phyloP scores from a whole-genome alignment of 208 protist species.

The Leishmania braziliensis region DNA sequence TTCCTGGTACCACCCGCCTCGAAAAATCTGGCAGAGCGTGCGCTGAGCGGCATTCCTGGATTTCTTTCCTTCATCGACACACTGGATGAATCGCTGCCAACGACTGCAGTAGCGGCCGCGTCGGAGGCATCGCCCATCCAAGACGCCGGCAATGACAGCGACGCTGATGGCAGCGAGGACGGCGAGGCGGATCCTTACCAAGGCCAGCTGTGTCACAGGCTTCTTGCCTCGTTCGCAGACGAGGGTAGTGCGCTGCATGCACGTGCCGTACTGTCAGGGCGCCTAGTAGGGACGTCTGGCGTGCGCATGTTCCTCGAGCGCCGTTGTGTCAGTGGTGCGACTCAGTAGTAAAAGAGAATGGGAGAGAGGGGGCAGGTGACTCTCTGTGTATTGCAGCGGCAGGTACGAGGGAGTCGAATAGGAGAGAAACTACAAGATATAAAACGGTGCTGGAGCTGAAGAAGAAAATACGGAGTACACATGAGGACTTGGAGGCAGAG shows the following conservation, averaged over 20 bases:
- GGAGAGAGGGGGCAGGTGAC: not conserved
- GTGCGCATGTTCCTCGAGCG: slow-evolving; percentile 83
- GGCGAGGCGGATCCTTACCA: slow-evolving; percentile 9
- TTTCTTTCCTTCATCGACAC: slow-evolving; percentile 65
- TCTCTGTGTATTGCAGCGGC: not conserved
- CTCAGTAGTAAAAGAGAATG: not conserved
- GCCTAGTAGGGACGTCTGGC: slow-evolving; percentile 71
- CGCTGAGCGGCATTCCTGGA: slow-evolving; percentile 63
- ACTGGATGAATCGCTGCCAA: slow-evolving; percentile 23
- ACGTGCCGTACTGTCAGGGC: slow-evolving; percentile 78
- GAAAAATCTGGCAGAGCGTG: slow-evolving; percentile 49
- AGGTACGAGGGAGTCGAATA: not conserved
- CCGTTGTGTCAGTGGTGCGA: slow-evolving; percentile 18
- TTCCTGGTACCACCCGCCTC: slow-evolving; percentile 53
- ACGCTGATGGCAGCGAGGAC: slow-evolving; percentile 12
- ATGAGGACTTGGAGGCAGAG: not conserved
- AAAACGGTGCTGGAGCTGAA: not conserved
- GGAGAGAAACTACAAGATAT: not conserved
- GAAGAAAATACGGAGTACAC: not conserved
- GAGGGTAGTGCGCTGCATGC: slow-evolving; percentile 84
- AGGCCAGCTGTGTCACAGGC: slow-evolving; percentile 14
- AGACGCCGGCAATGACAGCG: slow-evolving; percentile 35
- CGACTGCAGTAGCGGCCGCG: slow-evolving; percentile 1
- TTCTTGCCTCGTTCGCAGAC: slow-evolving; percentile 76
- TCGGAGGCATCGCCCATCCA: slow-evolving; percentile 23